Evolutionary conservation across 2,329 filamentous ascomycete species (phyloP).

Genomic region (Mycosphaerella sp.): DNA sequence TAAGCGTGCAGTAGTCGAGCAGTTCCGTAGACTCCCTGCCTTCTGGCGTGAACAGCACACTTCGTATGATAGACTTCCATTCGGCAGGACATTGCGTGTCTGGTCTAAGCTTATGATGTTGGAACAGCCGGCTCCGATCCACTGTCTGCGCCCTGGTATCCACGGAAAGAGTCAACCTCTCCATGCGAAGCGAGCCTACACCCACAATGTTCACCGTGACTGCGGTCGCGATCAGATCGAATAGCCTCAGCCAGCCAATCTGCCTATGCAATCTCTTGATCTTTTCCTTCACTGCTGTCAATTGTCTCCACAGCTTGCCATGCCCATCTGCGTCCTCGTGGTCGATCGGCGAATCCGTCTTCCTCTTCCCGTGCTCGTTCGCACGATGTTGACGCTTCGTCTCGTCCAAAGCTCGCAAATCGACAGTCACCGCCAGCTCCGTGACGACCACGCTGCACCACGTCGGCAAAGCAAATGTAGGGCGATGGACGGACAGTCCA

Average conservation of each 20-base stretch:
- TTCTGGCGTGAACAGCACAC: constrained; percentile 80
- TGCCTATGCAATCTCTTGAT: constrained; percentile 81
- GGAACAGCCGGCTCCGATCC: constrained; percentile 81
- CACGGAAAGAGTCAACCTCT: constrained; percentile 75
- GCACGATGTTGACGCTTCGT: constrained; percentile 13
- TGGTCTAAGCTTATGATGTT: constrained; percentile 62
- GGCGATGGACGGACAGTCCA: constrained; percentile 80
- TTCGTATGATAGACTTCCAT: constrained; percentile 83
- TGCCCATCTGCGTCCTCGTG: constrained; percentile 33
- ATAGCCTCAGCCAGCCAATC: constrained; percentile 80
- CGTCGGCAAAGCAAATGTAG: constrained; percentile 94
- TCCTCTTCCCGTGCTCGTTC: constrained; percentile 16
- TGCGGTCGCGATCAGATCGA: constrained; percentile 80
- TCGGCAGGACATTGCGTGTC: constrained; percentile 71
- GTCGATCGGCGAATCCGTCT: constrained; percentile 14
- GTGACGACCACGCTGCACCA: constrained; percentile 88
- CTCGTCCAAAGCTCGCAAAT: constrained; percentile 57
- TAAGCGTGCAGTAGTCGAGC: constrained; percentile 78
- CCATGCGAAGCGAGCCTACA: constrained; percentile 78
- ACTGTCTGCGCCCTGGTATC: constrained; percentile 90
- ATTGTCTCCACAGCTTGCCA: constrained; percentile 70
- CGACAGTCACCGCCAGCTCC: constrained; percentile 77
- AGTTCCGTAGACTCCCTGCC: constrained; percentile 80
- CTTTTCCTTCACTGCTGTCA: constrained; percentile 73
- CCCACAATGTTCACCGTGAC: constrained; percentile 70